These are phyloP conservation scores for Laguncularia racemosa DNA, from an alignment of 345 rosid species.

Conservation along the genomic window DNA sequence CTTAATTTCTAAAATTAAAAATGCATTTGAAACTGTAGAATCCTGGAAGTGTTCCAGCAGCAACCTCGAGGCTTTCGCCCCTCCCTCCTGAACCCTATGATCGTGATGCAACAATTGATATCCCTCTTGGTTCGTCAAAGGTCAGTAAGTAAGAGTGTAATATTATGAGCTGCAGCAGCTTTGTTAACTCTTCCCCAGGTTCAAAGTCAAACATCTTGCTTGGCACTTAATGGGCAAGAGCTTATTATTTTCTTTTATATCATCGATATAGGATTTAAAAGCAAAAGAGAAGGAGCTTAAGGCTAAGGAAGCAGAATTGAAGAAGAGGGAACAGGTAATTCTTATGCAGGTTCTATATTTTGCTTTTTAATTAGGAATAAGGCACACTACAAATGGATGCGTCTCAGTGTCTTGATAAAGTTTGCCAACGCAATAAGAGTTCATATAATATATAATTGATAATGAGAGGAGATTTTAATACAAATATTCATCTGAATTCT, in stretches of 20 bases:
- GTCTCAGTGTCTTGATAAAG: not conserved
- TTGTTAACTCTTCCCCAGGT: too few relatives aligned
- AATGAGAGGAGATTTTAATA: too few relatives aligned
- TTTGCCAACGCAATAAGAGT: too few relatives aligned
- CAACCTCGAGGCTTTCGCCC: constrained; percentile 72
- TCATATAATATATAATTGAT: too few relatives aligned
- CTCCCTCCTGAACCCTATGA: constrained; percentile 95
- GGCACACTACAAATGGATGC: not conserved
- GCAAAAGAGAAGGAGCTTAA: constrained; percentile 89
- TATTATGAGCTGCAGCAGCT: too few relatives aligned
- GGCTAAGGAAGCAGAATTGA: constrained; percentile 87
- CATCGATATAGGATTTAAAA: constrained; percentile 54
- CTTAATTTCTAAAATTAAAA: not conserved
- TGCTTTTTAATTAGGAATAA: not conserved
- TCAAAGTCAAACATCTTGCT: too few relatives aligned
- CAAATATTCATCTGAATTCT: too few relatives aligned
- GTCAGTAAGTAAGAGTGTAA: constrained; percentile 18
- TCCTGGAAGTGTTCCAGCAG: constrained; percentile 66
- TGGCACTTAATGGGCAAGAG: too few relatives aligned
- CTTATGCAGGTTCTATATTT: not conserved
- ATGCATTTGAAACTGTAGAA: constrained; percentile 36
- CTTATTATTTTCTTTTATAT: not conserved
- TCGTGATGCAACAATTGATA: constrained; percentile 74
- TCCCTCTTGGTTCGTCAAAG: constrained; percentile 76
- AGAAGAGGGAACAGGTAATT: constrained; percentile 72